These are phyloP conservation scores for Hypoxylon sp. DNA, from an alignment of 2,329 filamentous ascomycete species.

Conservation along the genomic window DNA sequence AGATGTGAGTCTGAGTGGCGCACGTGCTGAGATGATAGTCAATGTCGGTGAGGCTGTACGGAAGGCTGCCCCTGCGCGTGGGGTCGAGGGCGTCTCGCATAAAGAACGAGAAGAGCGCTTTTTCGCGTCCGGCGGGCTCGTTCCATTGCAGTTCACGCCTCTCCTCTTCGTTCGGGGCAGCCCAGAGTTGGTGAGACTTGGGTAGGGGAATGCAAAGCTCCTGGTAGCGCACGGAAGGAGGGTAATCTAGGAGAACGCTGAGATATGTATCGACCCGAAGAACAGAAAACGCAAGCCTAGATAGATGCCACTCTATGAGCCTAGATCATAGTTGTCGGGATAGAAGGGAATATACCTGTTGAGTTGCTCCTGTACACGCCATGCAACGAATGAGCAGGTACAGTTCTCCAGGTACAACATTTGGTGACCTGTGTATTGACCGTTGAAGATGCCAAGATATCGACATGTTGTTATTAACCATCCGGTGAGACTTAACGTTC, in stretches of 20 bases:
- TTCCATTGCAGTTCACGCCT: constrained; percentile 45
- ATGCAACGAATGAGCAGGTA: constrained; percentile 27
- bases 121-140: constrained; percentile 43
- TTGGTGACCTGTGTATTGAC: constrained; percentile 37
- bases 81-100: constrained; percentile 37
- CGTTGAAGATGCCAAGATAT: constrained; percentile 42
- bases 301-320: constrained; percentile 14
- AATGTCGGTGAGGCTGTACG: constrained; percentile 44
- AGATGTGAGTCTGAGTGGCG: constrained; percentile 44
- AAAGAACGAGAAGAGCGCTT: constrained; percentile 46
- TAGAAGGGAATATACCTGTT: constrained; percentile 37
- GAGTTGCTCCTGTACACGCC: constrained; percentile 41
- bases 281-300: constrained; percentile 44
- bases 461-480: constrained; percentile 46
- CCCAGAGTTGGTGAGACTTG: constrained; percentile 44
- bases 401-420: constrained; percentile 7
- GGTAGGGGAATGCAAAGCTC: constrained; percentile 48
- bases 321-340: too few relatives aligned
- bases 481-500: constrained; percentile 43
- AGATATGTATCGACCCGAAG: constrained; percentile 50
- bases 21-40: constrained; percentile 50
- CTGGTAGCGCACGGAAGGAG: constrained; percentile 46
- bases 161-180: constrained; percentile 42
- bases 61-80: constrained; percentile 20
- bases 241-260: constrained; percentile 42